A percentile compares a stretch with the other conserved stretches of the same genome.
Evolutionary conservation across 1,139 yeast species (phyloP).

Genomic region (Candida sanyaensis): DNA sequence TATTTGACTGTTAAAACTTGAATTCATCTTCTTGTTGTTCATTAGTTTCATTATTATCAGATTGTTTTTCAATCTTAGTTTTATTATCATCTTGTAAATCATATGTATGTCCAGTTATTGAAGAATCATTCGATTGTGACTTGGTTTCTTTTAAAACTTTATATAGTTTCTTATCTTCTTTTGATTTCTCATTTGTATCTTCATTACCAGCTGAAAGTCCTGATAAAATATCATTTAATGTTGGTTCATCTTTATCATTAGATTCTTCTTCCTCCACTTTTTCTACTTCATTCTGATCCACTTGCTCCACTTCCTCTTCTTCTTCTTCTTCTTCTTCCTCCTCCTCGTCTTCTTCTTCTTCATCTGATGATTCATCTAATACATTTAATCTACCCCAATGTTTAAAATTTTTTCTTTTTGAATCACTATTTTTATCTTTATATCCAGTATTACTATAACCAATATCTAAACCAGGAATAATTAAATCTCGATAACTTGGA

Average conservation of each 20-base stretch:
- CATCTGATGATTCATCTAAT: conserved; percentile 36
- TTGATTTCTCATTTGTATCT: not conserved
- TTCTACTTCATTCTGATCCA: conserved; percentile 16
- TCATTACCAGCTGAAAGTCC: conserved; percentile 1
- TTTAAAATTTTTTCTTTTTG: conserved; percentile 17
- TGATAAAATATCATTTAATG: conserved; percentile 4
- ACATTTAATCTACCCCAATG: conserved; percentile 47
- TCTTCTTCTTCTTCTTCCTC: conserved; percentile 21
- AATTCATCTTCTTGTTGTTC: conserved; percentile 11
- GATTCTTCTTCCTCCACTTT: conserved; percentile 7
- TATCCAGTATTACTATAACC: conserved; percentile 44
- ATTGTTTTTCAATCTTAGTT: not conserved
- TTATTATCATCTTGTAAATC: not conserved
- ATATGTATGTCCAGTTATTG: conserved; percentile 9
- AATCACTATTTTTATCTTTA: conserved; percentile 18
- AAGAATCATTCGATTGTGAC: conserved; percentile 1
- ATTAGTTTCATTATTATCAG: not conserved
- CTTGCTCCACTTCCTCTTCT: conserved; percentile 20
- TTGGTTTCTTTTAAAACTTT: conserved; percentile 13
- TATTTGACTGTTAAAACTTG: conserved; percentile 12
- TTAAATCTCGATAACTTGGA: conserved; percentile 72
- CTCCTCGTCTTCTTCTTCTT: conserved; percentile 31
- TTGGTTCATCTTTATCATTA: not conserved
- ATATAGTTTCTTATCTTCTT: conserved; percentile 8
- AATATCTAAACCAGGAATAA: conserved; percentile 56